These are phyloP conservation scores for Takakia lepidozioides DNA, from an alignment of 225 moss, liverwort and hornwort species.

Conservation along the genomic window DNA sequence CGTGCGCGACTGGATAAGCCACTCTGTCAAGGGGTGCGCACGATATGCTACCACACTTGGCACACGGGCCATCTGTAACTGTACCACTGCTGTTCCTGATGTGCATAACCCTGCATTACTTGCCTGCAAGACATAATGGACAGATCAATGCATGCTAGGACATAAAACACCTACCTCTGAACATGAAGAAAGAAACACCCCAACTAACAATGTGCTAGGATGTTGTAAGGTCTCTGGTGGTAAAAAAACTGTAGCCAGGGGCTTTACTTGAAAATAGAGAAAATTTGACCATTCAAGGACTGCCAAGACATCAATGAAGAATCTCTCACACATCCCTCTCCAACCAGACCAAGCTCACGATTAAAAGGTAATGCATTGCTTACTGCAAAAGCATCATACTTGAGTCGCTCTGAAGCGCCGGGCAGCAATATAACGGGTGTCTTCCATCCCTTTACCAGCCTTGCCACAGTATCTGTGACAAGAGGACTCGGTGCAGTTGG, in stretches of 20 bases:
- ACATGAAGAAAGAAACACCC: no score
- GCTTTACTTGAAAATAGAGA: no score
- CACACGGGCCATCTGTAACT: constrained; percentile 65
- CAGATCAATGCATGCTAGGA: no score
- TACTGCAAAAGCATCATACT: constrained; percentile 89
- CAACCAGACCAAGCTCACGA: no score
- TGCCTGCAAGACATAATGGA: constrained; percentile 53
- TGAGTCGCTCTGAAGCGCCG: constrained; percentile 67
- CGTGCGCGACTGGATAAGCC: constrained; percentile 62
- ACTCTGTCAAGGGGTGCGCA: constrained; percentile 74
- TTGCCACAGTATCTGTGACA: constrained; percentile 46
- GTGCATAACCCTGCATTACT: constrained; percentile 83
- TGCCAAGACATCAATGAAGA: no score
- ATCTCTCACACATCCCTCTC: no score
- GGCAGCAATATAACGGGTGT: constrained; percentile 62
- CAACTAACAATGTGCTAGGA: no score
- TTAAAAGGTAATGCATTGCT: constrained; percentile 19
- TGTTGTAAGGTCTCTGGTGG: no score
- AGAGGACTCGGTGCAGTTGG: constrained; percentile 56
- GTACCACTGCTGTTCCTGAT: constrained; percentile 81
- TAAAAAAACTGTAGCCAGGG: no score
- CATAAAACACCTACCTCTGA: no score
- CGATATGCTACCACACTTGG: constrained; percentile 90
- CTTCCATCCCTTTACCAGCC: constrained; percentile 59
- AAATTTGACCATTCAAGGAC: no score